Evolutionary conservation across 495 filamentous ascomycete genomes (phyloP).

Genomic region (Neurospora sp.): DNA sequence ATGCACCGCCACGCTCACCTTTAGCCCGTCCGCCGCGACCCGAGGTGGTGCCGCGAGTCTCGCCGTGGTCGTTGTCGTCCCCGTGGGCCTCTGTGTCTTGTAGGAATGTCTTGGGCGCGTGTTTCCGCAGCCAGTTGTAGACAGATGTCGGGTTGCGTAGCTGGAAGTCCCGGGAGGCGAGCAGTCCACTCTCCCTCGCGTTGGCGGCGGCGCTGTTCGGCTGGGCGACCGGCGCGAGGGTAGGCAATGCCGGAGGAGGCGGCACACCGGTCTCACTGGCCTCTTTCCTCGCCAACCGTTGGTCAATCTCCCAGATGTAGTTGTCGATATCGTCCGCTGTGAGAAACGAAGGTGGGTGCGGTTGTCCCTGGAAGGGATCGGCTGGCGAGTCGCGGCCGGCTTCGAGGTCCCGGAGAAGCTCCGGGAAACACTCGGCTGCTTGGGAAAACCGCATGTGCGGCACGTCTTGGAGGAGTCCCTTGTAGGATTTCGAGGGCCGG

Average conservation of each 20-base stretch:
- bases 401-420: conserved; percentile 33
- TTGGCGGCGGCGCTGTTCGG: conserved; percentile 17
- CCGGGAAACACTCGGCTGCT: conserved; percentile 26
- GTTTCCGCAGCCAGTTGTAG: conserved; percentile 79
- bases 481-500: conserved; percentile 26
- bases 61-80: conserved; percentile 27
- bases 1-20: conserved; percentile 10
- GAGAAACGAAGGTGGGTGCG: conserved; percentile 47
- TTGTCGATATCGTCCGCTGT: conserved; percentile 72
- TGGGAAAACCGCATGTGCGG: conserved; percentile 30
- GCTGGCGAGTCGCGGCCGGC: conserved; percentile 23
- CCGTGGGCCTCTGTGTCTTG: conserved; percentile 62
- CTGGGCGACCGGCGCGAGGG: conserved; percentile 31
- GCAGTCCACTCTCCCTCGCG: neutral
- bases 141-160: conserved; percentile 75
- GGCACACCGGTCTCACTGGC: neutral
- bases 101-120: conserved; percentile 74
- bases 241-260: conserved; percentile 17
- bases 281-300: conserved; percentile 42
- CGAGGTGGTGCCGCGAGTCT: conserved; percentile 15
- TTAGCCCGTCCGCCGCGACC: conserved; percentile 10
- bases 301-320: conserved; percentile 62
- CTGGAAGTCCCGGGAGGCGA: conserved; percentile 40
- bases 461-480: conserved; percentile 28
- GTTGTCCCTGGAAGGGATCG: conserved; percentile 24